phyloP scores from a whole-genome alignment of 2,329 filamentous ascomycete genomes.

The Ceratocystis cacaofunesta region DNA sequence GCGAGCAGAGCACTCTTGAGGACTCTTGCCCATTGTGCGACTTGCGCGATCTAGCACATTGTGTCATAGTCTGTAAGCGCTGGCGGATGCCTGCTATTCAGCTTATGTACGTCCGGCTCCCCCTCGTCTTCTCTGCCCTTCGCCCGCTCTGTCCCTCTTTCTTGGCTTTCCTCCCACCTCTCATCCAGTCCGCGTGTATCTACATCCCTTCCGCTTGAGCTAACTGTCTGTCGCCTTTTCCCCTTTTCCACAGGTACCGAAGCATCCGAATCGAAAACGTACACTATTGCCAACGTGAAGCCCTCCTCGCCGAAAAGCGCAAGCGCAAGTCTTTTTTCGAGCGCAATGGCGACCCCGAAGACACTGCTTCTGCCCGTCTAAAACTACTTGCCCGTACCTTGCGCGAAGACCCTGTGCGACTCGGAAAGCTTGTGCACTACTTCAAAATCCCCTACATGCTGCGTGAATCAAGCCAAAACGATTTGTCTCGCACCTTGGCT shows the following conservation, averaged over 20 bases:
- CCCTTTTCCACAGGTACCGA: constrained; percentile 46
- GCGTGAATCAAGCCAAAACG: constrained; percentile 68
- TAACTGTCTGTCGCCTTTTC: neutral
- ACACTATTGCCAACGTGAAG: constrained; percentile 84
- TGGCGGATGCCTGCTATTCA: constrained; percentile 47
- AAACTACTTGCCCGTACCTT: constrained; percentile 69
- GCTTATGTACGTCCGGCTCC: constrained; percentile 41
- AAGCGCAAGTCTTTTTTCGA: constrained; percentile 59
- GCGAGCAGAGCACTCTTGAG: constrained; percentile 63
- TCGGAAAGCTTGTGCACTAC: constrained; percentile 58
- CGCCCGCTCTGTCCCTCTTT: neutral
- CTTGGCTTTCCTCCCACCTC: neutral
- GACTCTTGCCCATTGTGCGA: constrained; percentile 89
- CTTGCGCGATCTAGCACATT: constrained; percentile 72
- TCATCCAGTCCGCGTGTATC: neutral
- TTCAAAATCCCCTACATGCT: constrained; percentile 93
- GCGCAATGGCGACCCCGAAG: constrained; percentile 64
- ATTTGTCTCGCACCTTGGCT: constrained; percentile 72
- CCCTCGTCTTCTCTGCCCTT: neutral
- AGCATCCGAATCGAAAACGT: constrained; percentile 87
- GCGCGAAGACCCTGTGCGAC: constrained; percentile 53
- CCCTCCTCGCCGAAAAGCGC: constrained; percentile 62
- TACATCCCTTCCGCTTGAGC: neutral
- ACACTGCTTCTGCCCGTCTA: constrained; percentile 62
- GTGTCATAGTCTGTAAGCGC: constrained; percentile 54